Conservation (phyloP, 257 asterid species). For the Coffea eugenioides region DNA sequence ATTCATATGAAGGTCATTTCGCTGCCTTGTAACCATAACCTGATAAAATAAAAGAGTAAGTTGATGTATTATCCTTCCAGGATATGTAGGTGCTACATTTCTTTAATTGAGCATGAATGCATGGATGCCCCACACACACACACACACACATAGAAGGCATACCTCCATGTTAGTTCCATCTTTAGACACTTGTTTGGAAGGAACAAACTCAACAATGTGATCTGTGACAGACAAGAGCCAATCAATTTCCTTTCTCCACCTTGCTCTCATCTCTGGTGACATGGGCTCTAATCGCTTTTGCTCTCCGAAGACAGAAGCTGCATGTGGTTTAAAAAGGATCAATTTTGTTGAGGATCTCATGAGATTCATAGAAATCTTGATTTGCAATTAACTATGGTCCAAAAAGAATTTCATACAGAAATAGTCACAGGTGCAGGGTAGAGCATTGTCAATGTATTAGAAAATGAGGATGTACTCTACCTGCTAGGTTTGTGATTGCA, state of each 20-base stretch:
- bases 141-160: neutral
- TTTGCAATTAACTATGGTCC: neutral
- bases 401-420: neutral
- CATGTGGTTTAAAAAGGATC: neutral
- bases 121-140: neutral
- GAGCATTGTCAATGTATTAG: neutral
- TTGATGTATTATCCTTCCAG: neutral
- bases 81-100: neutral
- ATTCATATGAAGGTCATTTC: conserved; percentile 78
- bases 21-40: conserved; percentile 74
- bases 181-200: conserved; percentile 65
- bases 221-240: conserved; percentile 93
- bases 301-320: conserved; percentile 95
- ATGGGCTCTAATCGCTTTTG: conserved; percentile 82
- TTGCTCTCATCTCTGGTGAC: conserved; percentile 65
- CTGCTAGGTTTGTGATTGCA: conserved; percentile 91
- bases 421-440: neutral
- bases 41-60: conserved; percentile 24
- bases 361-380: neutral
- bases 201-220: conserved; percentile 88
- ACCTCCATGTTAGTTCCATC: conserved; percentile 83
- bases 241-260: conserved; percentile 88
- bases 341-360: neutral
- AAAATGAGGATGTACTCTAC: conserved; percentile 26
- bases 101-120: neutral